Evolutionary conservation across 768 basidiomycete genomes (phyloP).

Genomic region (Serendipita indica): DNA sequence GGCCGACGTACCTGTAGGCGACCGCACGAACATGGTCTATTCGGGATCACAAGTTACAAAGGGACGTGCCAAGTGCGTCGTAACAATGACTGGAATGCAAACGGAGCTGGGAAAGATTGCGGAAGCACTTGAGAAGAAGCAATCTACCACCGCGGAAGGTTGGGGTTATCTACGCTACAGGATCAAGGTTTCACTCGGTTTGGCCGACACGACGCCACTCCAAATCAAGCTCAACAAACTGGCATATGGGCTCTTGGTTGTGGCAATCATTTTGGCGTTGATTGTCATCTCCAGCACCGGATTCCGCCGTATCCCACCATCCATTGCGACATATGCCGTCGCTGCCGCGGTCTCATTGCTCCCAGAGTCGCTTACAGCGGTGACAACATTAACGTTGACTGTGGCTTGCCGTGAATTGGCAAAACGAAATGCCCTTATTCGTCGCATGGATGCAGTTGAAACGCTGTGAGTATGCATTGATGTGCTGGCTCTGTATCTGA

Average conservation of each 20-base stretch:
- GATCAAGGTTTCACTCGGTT: slow-evolving; percentile 19
- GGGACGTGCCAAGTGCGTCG: slow-evolving; percentile 35
- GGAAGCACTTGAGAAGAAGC: slow-evolving; percentile 19
- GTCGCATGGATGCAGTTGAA: slow-evolving; percentile 49
- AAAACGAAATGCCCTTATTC: slow-evolving; percentile 42
- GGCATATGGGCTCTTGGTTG: slow-evolving; percentile 23
- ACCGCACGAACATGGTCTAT: slow-evolving; percentile 27
- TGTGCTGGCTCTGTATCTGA: neutral
- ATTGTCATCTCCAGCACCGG: slow-evolving; percentile 16
- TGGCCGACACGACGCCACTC: slow-evolving; percentile 18
- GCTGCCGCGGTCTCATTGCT: slow-evolving; percentile 25
- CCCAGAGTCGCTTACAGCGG: slow-evolving; percentile 27
- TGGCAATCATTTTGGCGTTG: slow-evolving; percentile 22
- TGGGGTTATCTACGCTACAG: slow-evolving; percentile 18
- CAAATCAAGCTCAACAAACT: slow-evolving; percentile 26
- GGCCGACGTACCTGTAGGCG: slow-evolving; percentile 25
- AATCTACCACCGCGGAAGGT: slow-evolving; percentile 16
- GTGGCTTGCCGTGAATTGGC: slow-evolving; percentile 42
- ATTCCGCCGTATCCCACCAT: slow-evolving; percentile 22
- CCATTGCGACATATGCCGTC: slow-evolving; percentile 17
- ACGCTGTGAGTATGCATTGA: slow-evolving; percentile 23
- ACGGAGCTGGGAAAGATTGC: slow-evolving; percentile 33
- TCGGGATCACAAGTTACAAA: slow-evolving; percentile 21
- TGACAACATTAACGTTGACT: slow-evolving; percentile 44
- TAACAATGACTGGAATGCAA: slow-evolving; percentile 36